A percentile compares a stretch with the other conserved stretches of the same genome.
These are phyloP conservation scores for Coemansia sp. DNA, from an alignment of 192 early-diverging fungal genomes.

Conservation along the genomic window DNA sequence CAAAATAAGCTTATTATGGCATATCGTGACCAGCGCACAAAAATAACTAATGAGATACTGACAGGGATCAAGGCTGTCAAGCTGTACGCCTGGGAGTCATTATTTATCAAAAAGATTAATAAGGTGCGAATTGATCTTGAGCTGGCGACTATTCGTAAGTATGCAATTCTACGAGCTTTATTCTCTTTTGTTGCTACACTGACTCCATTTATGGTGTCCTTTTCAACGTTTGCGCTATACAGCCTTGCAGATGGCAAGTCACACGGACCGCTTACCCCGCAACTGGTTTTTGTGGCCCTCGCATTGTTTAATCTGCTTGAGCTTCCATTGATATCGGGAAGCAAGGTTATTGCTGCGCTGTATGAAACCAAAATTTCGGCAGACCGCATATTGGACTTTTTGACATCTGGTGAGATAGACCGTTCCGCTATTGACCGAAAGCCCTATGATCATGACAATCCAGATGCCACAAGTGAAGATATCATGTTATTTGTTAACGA, in stretches of 20 bases:
- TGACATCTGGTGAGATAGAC: slow-evolving; percentile 48
- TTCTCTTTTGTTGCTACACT: slow-evolving; percentile 51
- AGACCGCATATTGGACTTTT: slow-evolving; percentile 34
- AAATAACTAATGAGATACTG: slow-evolving; percentile 65
- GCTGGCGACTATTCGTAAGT: slow-evolving; percentile 39
- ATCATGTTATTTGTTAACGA: slow-evolving; percentile 29
- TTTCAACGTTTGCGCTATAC: slow-evolving; percentile 50
- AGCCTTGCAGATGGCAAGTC: slow-evolving; percentile 29
- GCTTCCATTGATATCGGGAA: slow-evolving; percentile 30
- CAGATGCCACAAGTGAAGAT: slow-evolving; percentile 1
- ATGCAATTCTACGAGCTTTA: slow-evolving; percentile 28
- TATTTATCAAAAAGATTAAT: slow-evolving; percentile 40
- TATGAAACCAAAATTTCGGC: slow-evolving; percentile 42
- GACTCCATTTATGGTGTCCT: slow-evolving; percentile 47
- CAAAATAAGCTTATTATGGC: slow-evolving; percentile 85
- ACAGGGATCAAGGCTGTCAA: slow-evolving; percentile 68
- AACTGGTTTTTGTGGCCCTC: slow-evolving; percentile 53
- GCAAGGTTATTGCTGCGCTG: slow-evolving; percentile 28
- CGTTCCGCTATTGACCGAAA: slow-evolving; percentile 24
- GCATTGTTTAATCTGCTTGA: slow-evolving; percentile 53
- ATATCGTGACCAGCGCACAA: slow-evolving; percentile 62
- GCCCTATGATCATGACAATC: slow-evolving; percentile 9
- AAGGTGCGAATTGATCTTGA: slow-evolving; percentile 39
- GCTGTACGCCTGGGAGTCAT: slow-evolving; percentile 67
- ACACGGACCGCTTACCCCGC: slow-evolving; percentile 50